phyloP scores from a whole-genome alignment of 2,329 filamentous ascomycete species.

The Cercospora nicotianae region DNA sequence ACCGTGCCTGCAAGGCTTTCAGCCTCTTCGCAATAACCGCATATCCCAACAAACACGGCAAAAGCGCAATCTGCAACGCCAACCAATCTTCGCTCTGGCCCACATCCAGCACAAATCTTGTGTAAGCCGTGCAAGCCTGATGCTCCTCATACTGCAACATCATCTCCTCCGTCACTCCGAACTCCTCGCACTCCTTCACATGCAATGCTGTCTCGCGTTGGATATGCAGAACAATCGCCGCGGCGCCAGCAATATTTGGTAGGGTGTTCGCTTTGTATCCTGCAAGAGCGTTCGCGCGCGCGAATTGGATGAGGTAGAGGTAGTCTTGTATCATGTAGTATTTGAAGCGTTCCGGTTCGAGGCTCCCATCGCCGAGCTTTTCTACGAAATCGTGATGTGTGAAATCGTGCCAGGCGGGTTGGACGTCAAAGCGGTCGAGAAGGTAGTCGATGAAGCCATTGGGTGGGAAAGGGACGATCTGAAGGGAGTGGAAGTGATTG shows the following conservation, averaged over 20 bases:
- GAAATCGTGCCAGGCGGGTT: conserved; percentile 70
- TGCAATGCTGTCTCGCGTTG: conserved; percentile 79
- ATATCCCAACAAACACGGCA: conserved; percentile 90
- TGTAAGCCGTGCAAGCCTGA: conserved; percentile 78
- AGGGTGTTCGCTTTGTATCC: conserved; percentile 80
- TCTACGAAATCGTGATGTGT: conserved; percentile 81
- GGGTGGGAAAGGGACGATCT: conserved; percentile 66
- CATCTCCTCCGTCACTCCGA: conserved; percentile 72
- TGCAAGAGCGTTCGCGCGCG: conserved; percentile 79
- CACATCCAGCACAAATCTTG: conserved; percentile 78
- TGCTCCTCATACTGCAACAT: conserved; percentile 74
- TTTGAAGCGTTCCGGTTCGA: conserved; percentile 77
- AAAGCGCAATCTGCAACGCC: conserved; percentile 77
- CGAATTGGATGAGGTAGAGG: conserved; percentile 83
- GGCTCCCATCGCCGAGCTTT: conserved; percentile 70
- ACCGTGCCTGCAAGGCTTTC: conserved; percentile 52
- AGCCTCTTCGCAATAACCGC: conserved; percentile 74
- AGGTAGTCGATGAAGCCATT: conserved; percentile 83
- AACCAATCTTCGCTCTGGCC: conserved; percentile 87
- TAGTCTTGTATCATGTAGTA: conserved; percentile 92
- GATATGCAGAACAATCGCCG: conserved; percentile 73
- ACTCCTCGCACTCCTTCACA: conserved; percentile 75
- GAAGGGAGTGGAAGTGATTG: conserved; percentile 75
- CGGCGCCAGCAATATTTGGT: conserved; percentile 68
- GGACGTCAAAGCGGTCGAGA: conserved; percentile 72